Evolutionary conservation across 2,329 filamentous ascomycete genomes (phyloP), one percentile per base, ranked within the genome.

Genomic region (Colletotrichum spaethianum): DNA sequence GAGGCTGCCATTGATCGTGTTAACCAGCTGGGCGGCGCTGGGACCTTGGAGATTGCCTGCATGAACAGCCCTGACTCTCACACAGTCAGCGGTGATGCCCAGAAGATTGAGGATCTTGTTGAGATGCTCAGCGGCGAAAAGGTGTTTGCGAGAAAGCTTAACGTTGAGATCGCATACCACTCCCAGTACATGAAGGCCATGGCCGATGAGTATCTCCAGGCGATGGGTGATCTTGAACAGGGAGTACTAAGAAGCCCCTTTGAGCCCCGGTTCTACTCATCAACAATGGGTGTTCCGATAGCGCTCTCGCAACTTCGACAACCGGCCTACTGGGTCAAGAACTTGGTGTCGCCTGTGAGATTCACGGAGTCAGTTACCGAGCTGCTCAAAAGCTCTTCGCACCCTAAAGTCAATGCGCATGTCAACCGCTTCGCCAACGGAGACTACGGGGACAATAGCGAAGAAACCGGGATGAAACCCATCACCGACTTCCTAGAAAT

Each of bases 131-230:
- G 74, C 8, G 64, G 66, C 0, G 80, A 76, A 44, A 77, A 74
- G 0, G 76, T 86, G 6, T 89, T 89, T 76, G 84, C 85, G 66
- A 82, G 84, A 36, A 84, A 83, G 50, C 81, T 89, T 3, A 82
- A 83, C 8, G 85, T 89, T 9, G 84, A 86, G 12, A 83, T 85
- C 14, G 87, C 87, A 0, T 89, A 89, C 55, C 88, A 90, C 75
- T 89, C 87, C 0, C 80, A 84, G 40, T 86, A 88, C 74, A 89
- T 90, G 87, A 82, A 75, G 40, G 73, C 78, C 1, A 78, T 85
- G 12, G 80, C 80, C 46, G 75, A 79, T 0, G 80, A 81, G 31
- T 86, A 86, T 65, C 68, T 73, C 28, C 70, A 42, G 14, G 69
- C 67, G 3, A 68, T 74, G 33, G 60, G 57, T n/a, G 61, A 57